phyloP scores from a whole-genome alignment of 192 early-diverging fungal genomes.

The Coemansia sp. region DNA sequence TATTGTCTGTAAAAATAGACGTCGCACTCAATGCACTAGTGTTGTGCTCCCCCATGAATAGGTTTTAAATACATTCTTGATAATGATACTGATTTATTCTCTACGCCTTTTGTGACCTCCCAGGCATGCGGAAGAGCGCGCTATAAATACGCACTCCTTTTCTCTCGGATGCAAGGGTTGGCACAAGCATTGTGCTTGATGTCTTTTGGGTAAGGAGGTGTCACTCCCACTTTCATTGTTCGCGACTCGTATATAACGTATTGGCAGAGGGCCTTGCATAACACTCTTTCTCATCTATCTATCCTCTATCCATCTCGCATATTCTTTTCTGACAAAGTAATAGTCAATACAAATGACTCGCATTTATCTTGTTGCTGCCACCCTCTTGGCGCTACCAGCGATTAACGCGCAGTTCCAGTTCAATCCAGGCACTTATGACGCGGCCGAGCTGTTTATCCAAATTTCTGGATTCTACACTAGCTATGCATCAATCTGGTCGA shows the following conservation, averaged over 20 bases:
- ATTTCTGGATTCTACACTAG: conserved; percentile 34
- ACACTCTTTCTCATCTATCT: background rate
- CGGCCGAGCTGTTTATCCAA: conserved; percentile 21
- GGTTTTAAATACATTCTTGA: background rate
- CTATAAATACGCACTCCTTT: too few relatives aligned
- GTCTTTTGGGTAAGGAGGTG: background rate
- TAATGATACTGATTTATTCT: background rate
- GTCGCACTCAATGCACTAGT: background rate
- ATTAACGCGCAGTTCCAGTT: conserved; percentile 31
- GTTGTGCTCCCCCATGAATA: background rate
- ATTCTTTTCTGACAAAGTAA: background rate
- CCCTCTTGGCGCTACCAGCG: background rate
- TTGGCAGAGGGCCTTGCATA: too few relatives aligned
- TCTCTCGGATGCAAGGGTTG: background rate
- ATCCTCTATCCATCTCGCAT: background rate
- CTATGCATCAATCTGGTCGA: conserved; percentile 30
- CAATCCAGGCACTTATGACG: conserved; percentile 35
- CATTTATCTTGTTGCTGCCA: background rate
- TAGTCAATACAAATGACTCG: background rate
- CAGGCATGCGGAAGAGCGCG: too few relatives aligned
- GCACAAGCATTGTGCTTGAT: background rate
- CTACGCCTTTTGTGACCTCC: background rate
- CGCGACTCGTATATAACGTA: too few relatives aligned
- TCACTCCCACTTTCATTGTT: too few relatives aligned
- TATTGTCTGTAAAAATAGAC: background rate